These are phyloP conservation scores for Xylariaceae sp. DNA, from an alignment of 2,329 filamentous ascomycete genomes.

Conservation along the genomic window DNA sequence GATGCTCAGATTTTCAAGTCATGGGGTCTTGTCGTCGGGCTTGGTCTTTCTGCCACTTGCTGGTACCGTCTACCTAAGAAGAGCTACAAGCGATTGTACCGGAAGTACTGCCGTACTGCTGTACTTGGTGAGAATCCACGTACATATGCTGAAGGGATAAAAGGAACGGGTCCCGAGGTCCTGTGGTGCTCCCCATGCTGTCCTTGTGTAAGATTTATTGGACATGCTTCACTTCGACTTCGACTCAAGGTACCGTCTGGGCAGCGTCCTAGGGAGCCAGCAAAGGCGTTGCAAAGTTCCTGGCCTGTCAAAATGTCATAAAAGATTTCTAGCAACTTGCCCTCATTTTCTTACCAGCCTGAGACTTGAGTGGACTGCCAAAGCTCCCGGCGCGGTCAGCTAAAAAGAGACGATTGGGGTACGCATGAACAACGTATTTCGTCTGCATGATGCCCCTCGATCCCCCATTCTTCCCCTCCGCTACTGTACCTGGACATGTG, in stretches of 20 bases:
- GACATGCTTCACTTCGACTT: constrained; percentile 3
- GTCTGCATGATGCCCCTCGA: constrained; percentile 11
- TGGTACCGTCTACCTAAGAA: constrained; percentile 6
- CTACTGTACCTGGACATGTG: constrained; percentile 6
- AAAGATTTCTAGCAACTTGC: not conserved
- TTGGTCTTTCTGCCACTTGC: constrained; percentile 5
- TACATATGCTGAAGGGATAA: too few relatives aligned
- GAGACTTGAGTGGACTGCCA: not conserved
- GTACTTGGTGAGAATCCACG: not conserved
- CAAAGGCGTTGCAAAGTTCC: not conserved
- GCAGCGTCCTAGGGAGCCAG: constrained; percentile 10
- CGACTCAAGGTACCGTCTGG: constrained; percentile 6
- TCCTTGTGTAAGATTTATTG: constrained; percentile 1
- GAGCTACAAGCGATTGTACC: not conserved
- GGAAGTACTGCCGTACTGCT: not conserved
- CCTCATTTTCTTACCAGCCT: constrained; percentile 2
- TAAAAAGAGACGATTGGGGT: constrained; percentile 12
- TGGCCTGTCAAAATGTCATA: constrained; percentile 15
- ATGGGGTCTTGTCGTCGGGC: constrained; percentile 7
- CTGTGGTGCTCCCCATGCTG: constrained; percentile 8
- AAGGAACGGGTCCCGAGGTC: constrained; percentile 4
- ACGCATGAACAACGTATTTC: constrained; percentile 14
- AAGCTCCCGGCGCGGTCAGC: constrained; percentile 3
- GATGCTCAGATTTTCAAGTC: constrained; percentile 6
- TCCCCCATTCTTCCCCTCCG: constrained; percentile 10